Conservation (phyloP, 257 asterid species). For the Catharanthus roseus region DNA sequence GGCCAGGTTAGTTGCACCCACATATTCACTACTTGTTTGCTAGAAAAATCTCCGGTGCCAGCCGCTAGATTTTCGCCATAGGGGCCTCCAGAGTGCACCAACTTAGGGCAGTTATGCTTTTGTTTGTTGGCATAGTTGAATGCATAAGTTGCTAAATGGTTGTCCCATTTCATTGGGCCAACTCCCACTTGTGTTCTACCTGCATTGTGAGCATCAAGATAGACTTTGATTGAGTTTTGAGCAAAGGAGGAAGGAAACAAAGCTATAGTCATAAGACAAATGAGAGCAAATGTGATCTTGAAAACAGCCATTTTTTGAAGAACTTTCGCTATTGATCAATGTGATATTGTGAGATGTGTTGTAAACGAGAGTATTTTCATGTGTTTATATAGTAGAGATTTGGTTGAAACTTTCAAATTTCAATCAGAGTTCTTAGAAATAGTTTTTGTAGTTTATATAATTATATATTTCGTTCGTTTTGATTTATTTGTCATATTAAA, state of each 20-base stretch:
- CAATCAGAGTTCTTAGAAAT: too few relatives aligned
- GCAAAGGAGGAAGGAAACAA: conserved; percentile 16
- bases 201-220: conserved; percentile 31
- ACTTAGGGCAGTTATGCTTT: conserved; percentile 27
- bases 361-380: background rate
- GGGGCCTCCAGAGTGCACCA: conserved; percentile 32
- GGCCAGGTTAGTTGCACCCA: too few relatives aligned
- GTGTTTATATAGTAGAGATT: background rate
- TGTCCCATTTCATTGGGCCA: conserved; percentile 40
- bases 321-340: too few relatives aligned
- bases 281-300: background rate
- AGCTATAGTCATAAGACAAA: background rate
- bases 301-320: conserved; percentile 2
- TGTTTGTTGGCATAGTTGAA: conserved; percentile 32
- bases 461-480: too few relatives aligned
- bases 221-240: conserved; percentile 24
- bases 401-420: background rate
- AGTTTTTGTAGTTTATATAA: too few relatives aligned
- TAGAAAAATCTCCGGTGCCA: conserved; percentile 26
- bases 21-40: conserved; percentile 22
- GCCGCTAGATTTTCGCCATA: conserved; percentile 46
- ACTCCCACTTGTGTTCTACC: conserved; percentile 26
- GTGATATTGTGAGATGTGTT: background rate
- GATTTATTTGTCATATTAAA: too few relatives aligned
- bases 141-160: conserved; percentile 34